Conservation (phyloP, 108 stramenopile genomes). For the Nitzschia sp. region DNA sequence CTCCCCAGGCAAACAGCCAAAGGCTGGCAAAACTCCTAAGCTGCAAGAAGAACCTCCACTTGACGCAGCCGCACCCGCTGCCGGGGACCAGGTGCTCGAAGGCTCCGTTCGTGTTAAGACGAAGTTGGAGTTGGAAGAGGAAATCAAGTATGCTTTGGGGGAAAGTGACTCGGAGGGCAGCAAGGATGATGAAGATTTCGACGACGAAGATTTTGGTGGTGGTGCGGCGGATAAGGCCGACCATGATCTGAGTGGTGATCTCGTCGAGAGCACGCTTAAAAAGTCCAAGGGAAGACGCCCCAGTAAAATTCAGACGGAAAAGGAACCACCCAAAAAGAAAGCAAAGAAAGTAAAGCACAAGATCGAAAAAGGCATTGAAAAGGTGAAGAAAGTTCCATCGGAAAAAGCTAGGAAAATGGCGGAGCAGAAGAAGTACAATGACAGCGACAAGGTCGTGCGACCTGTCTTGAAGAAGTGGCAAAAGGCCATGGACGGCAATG, state of each 20-base stretch:
- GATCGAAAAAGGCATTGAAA: slow-evolving; percentile 7
- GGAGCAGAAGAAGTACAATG: slow-evolving; percentile 12
- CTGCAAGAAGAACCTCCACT: not conserved
- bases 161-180: slow-evolving; percentile 24
- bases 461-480: slow-evolving; percentile 18
- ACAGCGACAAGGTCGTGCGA: slow-evolving; percentile 20
- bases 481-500: slow-evolving; percentile 20
- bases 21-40: too few relatives aligned
- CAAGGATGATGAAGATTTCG: slow-evolving; percentile 30
- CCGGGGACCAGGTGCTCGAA: not conserved
- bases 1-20: slow-evolving; percentile 14
- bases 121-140: slow-evolving; percentile 21
- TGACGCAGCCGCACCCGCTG: too few relatives aligned
- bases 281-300: not conserved
- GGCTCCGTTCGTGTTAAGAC: not conserved
- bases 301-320: not conserved
- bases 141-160: slow-evolving; percentile 9
- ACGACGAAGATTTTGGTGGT: slow-evolving; percentile 12
- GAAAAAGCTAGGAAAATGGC: slow-evolving; percentile 16
- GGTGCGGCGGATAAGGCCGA: slow-evolving; percentile 21
- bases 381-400: slow-evolving; percentile 8
- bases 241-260: not conserved
- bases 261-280: not conserved
- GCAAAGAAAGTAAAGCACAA: slow-evolving; percentile 16
- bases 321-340: slow-evolving; percentile 32